Conservation (phyloP, 2,329 filamentous ascomycete genomes). For the Fusarium phyllophilum region DNA sequence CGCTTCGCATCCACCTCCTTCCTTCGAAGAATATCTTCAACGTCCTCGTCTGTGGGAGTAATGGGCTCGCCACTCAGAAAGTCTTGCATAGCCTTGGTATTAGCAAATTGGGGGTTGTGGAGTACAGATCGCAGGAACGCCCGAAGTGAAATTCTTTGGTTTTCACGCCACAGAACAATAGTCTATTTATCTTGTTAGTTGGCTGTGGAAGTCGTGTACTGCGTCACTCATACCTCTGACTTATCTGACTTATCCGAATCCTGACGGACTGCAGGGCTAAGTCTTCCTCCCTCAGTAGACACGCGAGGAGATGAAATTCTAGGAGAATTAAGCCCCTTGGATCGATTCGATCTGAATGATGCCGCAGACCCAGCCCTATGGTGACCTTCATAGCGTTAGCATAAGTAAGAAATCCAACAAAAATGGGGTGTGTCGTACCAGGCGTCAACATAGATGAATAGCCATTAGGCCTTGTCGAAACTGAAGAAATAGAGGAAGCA, state of each 20-base stretch:
- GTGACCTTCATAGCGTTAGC: conserved; percentile 37
- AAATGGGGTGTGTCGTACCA: background rate
- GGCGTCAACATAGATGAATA: conserved; percentile 46
- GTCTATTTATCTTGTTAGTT: conserved; percentile 52
- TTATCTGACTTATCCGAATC: conserved; percentile 37
- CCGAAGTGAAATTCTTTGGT: conserved; percentile 88
- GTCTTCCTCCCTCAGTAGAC: conserved; percentile 47
- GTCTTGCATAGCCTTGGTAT: conserved; percentile 83
- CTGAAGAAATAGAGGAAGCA: conserved; percentile 81
- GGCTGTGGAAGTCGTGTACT: no score
- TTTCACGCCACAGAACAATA: conserved; percentile 81
- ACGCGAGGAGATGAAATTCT: conserved; percentile 45
- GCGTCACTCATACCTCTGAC: conserved; percentile 40
- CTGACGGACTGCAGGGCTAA: conserved; percentile 40
- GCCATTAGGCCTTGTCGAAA: conserved; percentile 68
- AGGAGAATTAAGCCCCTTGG: conserved; percentile 46
- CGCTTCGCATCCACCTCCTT: conserved; percentile 88
- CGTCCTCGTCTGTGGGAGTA: conserved; percentile 81
- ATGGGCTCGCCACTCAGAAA: conserved; percentile 83
- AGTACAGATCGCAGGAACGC: conserved; percentile 90
- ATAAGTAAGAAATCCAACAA: background rate
- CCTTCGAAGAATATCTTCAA: conserved; percentile 80
- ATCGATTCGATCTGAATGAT: conserved; percentile 46
- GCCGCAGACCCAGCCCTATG: conserved; percentile 42
- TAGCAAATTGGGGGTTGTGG: conserved; percentile 84